phyloP scores from a whole-genome alignment of 805 yeast species.

The Ogataea paradorogensis region DNA sequence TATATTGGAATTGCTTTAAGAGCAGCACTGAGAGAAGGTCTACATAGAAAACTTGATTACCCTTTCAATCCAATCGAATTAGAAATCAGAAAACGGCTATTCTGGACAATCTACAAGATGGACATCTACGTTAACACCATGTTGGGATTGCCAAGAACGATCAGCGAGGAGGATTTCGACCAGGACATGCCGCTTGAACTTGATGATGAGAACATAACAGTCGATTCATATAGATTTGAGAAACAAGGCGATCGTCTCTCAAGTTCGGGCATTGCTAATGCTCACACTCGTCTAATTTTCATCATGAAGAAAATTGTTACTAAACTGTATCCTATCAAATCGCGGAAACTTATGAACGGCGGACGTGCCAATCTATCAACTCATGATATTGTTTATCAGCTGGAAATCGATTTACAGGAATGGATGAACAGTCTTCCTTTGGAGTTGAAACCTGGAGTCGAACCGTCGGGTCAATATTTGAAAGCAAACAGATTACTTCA shows the following conservation, averaged over 20 bases:
- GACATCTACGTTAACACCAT: slow-evolving; percentile 86
- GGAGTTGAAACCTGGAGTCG: slow-evolving; percentile 68
- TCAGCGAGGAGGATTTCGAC: slow-evolving; percentile 76
- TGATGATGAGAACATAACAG: slow-evolving; percentile 83
- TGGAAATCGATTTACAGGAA: slow-evolving; percentile 64
- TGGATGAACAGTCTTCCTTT: slow-evolving; percentile 74
- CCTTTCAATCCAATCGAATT: slow-evolving; percentile 71
- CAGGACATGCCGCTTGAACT: slow-evolving; percentile 82
- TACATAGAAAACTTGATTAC: slow-evolving; percentile 69
- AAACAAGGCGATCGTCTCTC: slow-evolving; percentile 53
- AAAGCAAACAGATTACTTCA: slow-evolving; percentile 75
- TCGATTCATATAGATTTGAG: slow-evolving; percentile 46
- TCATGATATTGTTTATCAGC: slow-evolving; percentile 47
- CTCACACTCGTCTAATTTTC: slow-evolving; percentile 72
- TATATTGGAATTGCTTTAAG: slow-evolving; percentile 86
- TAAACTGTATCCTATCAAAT: slow-evolving; percentile 71
- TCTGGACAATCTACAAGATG: slow-evolving; percentile 89
- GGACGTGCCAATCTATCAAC: slow-evolving; percentile 34
- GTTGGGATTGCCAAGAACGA: slow-evolving; percentile 78
- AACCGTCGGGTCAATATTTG: slow-evolving; percentile 62
- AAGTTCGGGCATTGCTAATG: slow-evolving; percentile 77
- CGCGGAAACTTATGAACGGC: slow-evolving; percentile 27
- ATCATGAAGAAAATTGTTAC: slow-evolving; percentile 70
- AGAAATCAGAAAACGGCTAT: slow-evolving; percentile 79
- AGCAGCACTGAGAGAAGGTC: slow-evolving; percentile 77